phyloP scores from a whole-genome alignment of 345 rosid species.

The Pistacia atlantica region DNA sequence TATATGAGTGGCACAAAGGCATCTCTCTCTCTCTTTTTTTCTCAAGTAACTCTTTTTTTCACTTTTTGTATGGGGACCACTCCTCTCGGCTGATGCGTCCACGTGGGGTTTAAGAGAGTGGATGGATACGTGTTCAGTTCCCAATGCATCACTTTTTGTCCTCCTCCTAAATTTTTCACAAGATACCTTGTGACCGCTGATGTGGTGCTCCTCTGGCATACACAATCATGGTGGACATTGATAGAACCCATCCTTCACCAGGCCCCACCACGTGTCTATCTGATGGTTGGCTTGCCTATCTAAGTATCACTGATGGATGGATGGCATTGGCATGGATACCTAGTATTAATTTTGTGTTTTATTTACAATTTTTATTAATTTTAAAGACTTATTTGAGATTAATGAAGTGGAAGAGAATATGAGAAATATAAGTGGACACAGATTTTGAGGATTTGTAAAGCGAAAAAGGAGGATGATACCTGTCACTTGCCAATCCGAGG shows the following conservation, averaged over 20 bases:
- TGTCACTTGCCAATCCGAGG: slow-evolving; percentile 5
- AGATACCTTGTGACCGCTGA: slow-evolving; percentile 4
- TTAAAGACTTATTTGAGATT: too few relatives aligned
- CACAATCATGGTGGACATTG: slow-evolving; percentile 15
- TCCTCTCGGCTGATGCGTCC: slow-evolving; percentile 21
- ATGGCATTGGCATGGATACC: too few relatives aligned
- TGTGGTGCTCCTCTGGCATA: slow-evolving; percentile 25
- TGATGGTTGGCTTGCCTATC: not conserved
- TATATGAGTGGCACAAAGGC: slow-evolving; percentile 18
- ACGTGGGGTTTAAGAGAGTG: slow-evolving; percentile 15
- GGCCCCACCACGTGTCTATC: slow-evolving; percentile 26
- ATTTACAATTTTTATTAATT: too few relatives aligned
- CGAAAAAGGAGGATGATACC: not conserved
- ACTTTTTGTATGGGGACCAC: slow-evolving; percentile 16
- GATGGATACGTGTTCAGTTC: slow-evolving; percentile 32
- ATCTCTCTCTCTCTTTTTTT: slow-evolving; percentile 1
- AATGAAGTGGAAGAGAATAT: not conserved
- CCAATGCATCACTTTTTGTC: slow-evolving; percentile 15
- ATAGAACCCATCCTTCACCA: slow-evolving; percentile 7
- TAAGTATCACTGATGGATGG: too few relatives aligned
- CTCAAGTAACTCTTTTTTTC: not conserved
- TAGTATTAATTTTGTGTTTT: not conserved
- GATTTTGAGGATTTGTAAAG: not conserved
- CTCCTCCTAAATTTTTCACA: not conserved
- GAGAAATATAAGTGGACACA: not conserved